Evolutionary conservation across 2,329 filamentous ascomycete genomes (phyloP), one percentile per base, ranked within the genome.

Genomic region (Colletotrichum tamarilloi): DNA sequence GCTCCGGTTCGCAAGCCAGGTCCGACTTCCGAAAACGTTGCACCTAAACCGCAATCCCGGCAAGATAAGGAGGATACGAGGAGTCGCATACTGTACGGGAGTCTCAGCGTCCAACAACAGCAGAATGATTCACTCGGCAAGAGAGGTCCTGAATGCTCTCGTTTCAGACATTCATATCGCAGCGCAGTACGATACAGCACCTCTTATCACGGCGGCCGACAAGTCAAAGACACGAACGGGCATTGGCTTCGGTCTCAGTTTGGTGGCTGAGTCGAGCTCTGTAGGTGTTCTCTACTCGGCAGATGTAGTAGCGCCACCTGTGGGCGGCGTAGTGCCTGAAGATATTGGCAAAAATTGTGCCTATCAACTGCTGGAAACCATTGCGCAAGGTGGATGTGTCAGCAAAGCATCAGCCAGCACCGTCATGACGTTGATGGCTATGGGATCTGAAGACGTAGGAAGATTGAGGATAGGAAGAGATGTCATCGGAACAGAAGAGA

Each of bases 401-500:
- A 92, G 92, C 66, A 87, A 87, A 16, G 88, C 93, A 3, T 93
- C 94, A 2, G 92, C 92, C 5, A 87, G 90, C 3, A 96, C 93
- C 0, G 88, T 98, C 76, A 83, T 99, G 66, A 94, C 92, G 22
- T 86, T 99, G 75, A 99, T 99, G 97, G 95, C 95, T 42, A 98
- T 99, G 97, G 97, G 97, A 0, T 94, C 93, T 1, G 97, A 98
- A 81, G 97, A 99, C 82, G 95, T 99, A 16, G 97, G 97, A 5
- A 90, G 97, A 72, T 82, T 99, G 76, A 90, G 94, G 75, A 81
- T 99, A 72, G 95, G 95, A 38, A 92, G 91, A 77, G 93, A 96
- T 59, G 91, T 98, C 0, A 84, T 98, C 58, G 95, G 92, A 0
- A 93, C 92, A 3, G 94, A 98, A 80, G 92, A 94, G 73, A 87